Conservation (phyloP, 2,329 filamentous ascomycete genomes). For the Beauveria scarabaeidicola region DNA sequence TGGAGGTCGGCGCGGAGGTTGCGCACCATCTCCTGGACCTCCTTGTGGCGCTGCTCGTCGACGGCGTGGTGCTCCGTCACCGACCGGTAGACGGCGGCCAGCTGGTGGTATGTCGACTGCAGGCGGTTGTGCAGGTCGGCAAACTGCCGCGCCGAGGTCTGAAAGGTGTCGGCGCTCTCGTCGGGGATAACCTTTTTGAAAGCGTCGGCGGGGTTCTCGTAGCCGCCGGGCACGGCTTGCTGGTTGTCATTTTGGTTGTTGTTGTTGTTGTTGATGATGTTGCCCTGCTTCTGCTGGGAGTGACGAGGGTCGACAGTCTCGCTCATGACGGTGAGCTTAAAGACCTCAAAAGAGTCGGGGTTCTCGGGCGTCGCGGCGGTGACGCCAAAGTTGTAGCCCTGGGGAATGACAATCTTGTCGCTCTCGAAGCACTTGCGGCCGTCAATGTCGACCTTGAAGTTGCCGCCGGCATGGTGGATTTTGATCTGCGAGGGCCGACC, state of each 20-base stretch:
- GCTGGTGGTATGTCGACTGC: constrained; percentile 62
- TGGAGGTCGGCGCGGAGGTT: constrained; percentile 37
- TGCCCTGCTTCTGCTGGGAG: constrained; percentile 19
- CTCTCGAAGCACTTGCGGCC: constrained; percentile 76
- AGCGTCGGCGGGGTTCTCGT: constrained; percentile 17
- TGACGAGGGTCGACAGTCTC: constrained; percentile 28
- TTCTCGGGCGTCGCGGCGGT: constrained; percentile 83
- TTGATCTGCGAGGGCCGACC: constrained; percentile 75
- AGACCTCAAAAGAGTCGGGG: constrained; percentile 90
- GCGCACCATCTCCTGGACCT: constrained; percentile 40
- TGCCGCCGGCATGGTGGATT: constrained; percentile 53
- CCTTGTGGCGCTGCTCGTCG: constrained; percentile 48
- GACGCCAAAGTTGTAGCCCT: constrained; percentile 77
- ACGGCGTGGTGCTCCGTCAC: constrained; percentile 42
- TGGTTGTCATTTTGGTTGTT: constrained; percentile 20
- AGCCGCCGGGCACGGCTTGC: neutral
- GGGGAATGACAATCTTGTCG: constrained; percentile 66
- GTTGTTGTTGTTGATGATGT: constrained; percentile 19
- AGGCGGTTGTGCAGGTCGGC: constrained; percentile 78
- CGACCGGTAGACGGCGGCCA: constrained; percentile 53
- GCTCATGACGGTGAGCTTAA: constrained; percentile 70
- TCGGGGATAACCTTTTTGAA: constrained; percentile 39
- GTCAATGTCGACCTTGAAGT: constrained; percentile 74
- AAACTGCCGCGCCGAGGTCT: constrained; percentile 57
- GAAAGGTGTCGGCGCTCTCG: constrained; percentile 37